Base-by-base conservation (phyloP, 2,329 filamentous ascomycete species). In the Verticillium klebahnii region DNA sequence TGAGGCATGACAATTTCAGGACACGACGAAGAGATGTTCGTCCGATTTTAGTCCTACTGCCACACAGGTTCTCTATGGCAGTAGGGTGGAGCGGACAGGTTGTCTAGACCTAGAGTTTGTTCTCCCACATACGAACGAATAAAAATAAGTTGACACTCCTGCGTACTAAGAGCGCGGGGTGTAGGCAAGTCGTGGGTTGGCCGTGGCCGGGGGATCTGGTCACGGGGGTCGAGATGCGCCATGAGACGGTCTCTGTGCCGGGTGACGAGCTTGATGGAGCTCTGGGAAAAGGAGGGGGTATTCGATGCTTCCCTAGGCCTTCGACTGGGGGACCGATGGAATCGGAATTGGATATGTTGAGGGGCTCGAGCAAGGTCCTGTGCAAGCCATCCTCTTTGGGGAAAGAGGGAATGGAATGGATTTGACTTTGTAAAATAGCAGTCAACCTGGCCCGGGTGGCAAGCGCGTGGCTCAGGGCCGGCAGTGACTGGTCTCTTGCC, bases 61-160 rank as follows among this genome's bases (percentile, higher is more conserved):
- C 82, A 82, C 82, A 86, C 79, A 75, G 59, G 67, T 62, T 67
- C 63, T 82, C 80, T 77, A 81, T 83, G 79, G 76, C 78, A 82
- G 77, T 84, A 85, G 85, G 85, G 85, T 87, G 85, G 85, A 87
- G 80, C 77, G 81, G 84, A 85, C 83, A 72, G 85, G 85, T 83
- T 87, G 85, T 87, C 85, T 86, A 86, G 84, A 83, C 85, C 84
- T 74, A 80, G 74, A 75, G 77, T 71, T 86, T 81, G 69, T 80
- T 86, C 82, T 87, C 82, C 84, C 85, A 86, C 83, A 73, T 83
- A 82, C 82, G 83, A 86, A 79, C 77, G 77, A 79, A 78, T 73
- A 75, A 74, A 74, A 73, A 71, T 54, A 83, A 84, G 80, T 84
- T 85, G 78, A 85, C 84, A 82, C 78, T 75, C 79, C 74, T 78